Evolutionary conservation across 257 asterid species (phyloP), one percentile per base, ranked within the genome.

Genomic region (Przewalskia tangutica): DNA sequence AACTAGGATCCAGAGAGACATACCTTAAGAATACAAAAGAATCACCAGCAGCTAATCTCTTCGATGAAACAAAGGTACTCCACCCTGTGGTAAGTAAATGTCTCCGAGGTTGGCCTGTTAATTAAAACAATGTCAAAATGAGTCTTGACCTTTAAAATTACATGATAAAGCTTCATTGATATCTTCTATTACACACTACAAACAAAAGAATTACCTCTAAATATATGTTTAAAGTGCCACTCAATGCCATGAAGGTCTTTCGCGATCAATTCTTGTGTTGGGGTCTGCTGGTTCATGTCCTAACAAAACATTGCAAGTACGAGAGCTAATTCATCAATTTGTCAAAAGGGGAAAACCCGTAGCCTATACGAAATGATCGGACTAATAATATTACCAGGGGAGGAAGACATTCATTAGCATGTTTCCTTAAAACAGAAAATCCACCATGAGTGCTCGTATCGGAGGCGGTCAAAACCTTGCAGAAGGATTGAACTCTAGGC

Each of bases 21-120:
- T 84, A 93, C 97, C 97, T 91, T 70, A 93, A 86, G 59, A 93
- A 93, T 79, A 93, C 91, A 85, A 93, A 91, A 48, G 95, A 89
- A 83, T 93, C 97, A 11, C 97, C 94, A 34, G 97, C 92, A 23
- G 87, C 92, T 87, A 93, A 86, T 89, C 91, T 86, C 88, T 93
- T 93, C 3, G 95, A 90, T 63, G 93, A 90, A 27, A 91, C 97
- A 82, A 91, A 93, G 7, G 93, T 89, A 84, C 97, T 93, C 97
- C 97, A 93, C 32, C 97, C 97, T 6, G 97, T 93, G 18, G 97
- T 93, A 50, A 93, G 93, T 89, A 93, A 88, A 84, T 93, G 97
- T 88, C 97, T 91, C 82, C 93, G 89, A 63, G 97, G 97, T 85
- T 93, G 97, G 77, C 97, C 97, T 93, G 89, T 77, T 81, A 46